These are phyloP conservation scores for Cutaneotrichosporon daszewskae DNA, from an alignment of 1,284 basidiomycete species.

Conservation along the genomic window DNA sequence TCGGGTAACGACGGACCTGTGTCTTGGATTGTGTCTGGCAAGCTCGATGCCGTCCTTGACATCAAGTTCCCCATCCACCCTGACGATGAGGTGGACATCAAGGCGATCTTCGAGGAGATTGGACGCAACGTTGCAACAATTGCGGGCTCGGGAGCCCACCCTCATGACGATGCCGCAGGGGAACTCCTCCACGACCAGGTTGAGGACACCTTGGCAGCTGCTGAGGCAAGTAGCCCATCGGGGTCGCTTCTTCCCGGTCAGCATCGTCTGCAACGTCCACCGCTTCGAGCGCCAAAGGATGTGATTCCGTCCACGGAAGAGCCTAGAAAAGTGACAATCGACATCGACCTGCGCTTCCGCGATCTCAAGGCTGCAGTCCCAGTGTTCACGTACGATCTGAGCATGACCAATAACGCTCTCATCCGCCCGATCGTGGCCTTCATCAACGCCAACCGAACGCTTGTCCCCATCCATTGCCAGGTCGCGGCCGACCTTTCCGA, in stretches of 20 bases:
- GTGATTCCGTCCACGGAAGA: constrained; percentile 4
- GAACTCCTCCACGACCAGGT: constrained; percentile 42
- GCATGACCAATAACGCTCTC: constrained; percentile 89
- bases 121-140: constrained; percentile 67
- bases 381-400: constrained; percentile 77
- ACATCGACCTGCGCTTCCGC: constrained; percentile 90
- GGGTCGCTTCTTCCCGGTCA: constrained; percentile 75
- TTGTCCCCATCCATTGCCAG: constrained; percentile 84
- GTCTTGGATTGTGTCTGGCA: constrained; percentile 94
- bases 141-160: constrained; percentile 42
- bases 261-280: constrained; percentile 76
- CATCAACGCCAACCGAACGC: constrained; percentile 89
- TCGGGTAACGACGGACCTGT: constrained; percentile 75
- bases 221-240: constrained; percentile 36
- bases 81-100: constrained; percentile 64
- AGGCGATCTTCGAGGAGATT: constrained; percentile 84
- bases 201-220: constrained; percentile 48
- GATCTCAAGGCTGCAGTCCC: constrained; percentile 96
- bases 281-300: constrained; percentile 63
- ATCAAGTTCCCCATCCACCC: constrained; percentile 90
- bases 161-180: constrained; percentile 27
- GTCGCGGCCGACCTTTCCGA: constrained; percentile 71
- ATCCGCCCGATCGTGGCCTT: constrained; percentile 97
- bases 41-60: constrained; percentile 93
- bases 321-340: constrained; percentile 60